These are phyloP conservation scores for Coemansia sp. DNA, from an alignment of 192 early-diverging fungal species.

Conservation along the genomic window DNA sequence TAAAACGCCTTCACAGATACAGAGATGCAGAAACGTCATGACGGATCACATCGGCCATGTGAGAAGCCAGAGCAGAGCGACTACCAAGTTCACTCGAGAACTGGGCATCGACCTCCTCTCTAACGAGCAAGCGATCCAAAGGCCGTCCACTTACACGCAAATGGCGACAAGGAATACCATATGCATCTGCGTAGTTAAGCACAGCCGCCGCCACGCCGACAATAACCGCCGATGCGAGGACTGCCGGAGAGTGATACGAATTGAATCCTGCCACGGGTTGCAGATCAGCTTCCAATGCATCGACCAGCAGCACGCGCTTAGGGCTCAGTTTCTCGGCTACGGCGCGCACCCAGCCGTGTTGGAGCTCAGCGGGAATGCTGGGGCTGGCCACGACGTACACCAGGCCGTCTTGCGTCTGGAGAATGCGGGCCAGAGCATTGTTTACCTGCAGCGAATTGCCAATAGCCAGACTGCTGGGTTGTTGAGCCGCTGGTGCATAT, in stretches of 20 bases:
- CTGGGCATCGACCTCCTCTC: constrained; percentile 21
- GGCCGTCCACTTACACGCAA: constrained; percentile 10
- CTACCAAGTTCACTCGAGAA: constrained; percentile 16
- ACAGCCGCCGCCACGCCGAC: constrained; percentile 44
- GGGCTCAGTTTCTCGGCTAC: constrained; percentile 17
- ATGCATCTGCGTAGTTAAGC: constrained; percentile 42
- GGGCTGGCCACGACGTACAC: constrained; percentile 25
- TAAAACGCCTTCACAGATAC: constrained; percentile 26
- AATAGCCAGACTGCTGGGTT: not conserved
- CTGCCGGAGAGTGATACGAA: constrained; percentile 40
- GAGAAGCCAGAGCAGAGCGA: not conserved
- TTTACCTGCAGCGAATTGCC: constrained; percentile 20
- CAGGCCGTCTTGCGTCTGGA: constrained; percentile 4
- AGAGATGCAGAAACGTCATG: constrained; percentile 30
- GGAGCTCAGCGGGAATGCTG: constrained; percentile 29
- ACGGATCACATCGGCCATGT: constrained; percentile 1
- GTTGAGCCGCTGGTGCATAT: constrained; percentile 28
- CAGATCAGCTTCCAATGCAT: constrained; percentile 7
- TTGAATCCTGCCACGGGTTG: not conserved
- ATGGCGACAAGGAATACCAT: constrained; percentile 32
- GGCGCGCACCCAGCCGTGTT: constrained; percentile 43
- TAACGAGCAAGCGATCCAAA: not conserved
- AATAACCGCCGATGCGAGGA: constrained; percentile 35
- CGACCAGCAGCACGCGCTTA: constrained; percentile 21
- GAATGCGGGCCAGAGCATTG: constrained; percentile 28